Evolutionary conservation across 441 rosid species (phyloP).

Genomic region (Adansonia madagascariensis): DNA sequence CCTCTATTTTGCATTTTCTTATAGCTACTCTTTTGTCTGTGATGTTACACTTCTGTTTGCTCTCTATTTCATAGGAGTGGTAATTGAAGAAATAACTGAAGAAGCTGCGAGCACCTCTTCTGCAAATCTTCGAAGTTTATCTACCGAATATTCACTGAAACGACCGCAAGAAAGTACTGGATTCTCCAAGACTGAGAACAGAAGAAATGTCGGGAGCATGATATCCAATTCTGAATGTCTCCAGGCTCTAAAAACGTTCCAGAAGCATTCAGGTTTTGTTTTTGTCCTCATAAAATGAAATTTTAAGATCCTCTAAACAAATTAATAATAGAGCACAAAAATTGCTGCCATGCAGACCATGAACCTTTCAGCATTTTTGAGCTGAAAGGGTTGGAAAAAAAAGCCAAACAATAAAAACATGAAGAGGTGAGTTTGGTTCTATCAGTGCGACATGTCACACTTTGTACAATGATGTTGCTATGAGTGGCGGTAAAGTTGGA

Average conservation of each 20-base stretch:
- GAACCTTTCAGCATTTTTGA: neutral
- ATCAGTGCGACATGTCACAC: no score
- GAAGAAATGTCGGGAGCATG: constrained; percentile 27
- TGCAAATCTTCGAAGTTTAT: constrained; percentile 37
- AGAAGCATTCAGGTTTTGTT: constrained; percentile 69
- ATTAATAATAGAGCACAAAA: no score
- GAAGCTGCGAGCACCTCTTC: constrained; percentile 45
- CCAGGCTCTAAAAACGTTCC: constrained; percentile 71
- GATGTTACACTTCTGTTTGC: constrained; percentile 13
- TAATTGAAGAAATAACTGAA: constrained; percentile 86
- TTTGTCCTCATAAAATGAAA: neutral
- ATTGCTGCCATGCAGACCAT: neutral
- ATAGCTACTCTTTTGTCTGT: neutral
- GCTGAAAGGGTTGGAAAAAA: neutral
- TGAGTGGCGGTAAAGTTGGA: constrained; percentile 72
- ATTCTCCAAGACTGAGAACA: constrained; percentile 29
- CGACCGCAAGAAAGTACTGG: constrained; percentile 38
- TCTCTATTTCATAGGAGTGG: constrained; percentile 52
- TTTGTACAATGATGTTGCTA: constrained; percentile 38
- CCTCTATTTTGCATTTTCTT: constrained; percentile 9
- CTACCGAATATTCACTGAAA: constrained; percentile 34
- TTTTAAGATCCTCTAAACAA: no score
- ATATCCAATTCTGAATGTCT: constrained; percentile 54
- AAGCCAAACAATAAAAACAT: neutral
- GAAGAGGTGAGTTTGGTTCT: no score